Base-by-base conservation (phyloP, 2,329 filamentous ascomycete species). In the Fusarium sp. region DNA sequence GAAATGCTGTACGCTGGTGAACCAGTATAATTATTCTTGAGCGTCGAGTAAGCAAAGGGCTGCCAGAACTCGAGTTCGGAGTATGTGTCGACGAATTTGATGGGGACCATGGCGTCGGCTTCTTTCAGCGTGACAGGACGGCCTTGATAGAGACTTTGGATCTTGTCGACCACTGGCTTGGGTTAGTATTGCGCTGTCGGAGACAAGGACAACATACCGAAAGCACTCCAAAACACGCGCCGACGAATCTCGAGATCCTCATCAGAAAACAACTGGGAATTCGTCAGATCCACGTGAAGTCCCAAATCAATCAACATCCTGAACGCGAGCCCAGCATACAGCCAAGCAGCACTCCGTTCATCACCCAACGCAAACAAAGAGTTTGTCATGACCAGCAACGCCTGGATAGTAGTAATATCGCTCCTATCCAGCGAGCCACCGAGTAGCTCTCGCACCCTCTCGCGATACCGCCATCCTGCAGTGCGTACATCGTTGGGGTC, bases 111-210 rank as follows among this genome's bases (percentile, higher is more conserved):
- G 0, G 80, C 81, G 25, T 87, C 83, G 0, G 79, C 79, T n/a
- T 84, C 81, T 11, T 83, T 83, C 8, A 87, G 74, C 5, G 77
- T 83, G 0, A 81, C 82, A 0, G 85, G 87, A 1, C 86, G 82
- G 1, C 86, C 87, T 68, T 86, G 85, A 51, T 88, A 89, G 0
- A 89, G 73, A 16, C 81, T 84, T 63, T 89, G 86, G 10, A 88
- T 82, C 67, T 88, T 88, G 64, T 87, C 87, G 8, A 66, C 63
- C 18, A 65, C 24, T 25, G 24, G 5, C 24, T 6, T 6, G 2
- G 24, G 24, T 25, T 25, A 25, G 24, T 25, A 25, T 24, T 24
- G 22, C 22, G 22, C 22, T 24, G 22, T 24, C 22, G 22, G 22
- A 5, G 22, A 24, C 22, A 24, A 24, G 22, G 22, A 24, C 22